A percentile compares a stretch with the other conserved stretches of the same genome.
phyloP scores from a whole-genome alignment of 345 rosid species.

The Arabidopsis arenosa region DNA sequence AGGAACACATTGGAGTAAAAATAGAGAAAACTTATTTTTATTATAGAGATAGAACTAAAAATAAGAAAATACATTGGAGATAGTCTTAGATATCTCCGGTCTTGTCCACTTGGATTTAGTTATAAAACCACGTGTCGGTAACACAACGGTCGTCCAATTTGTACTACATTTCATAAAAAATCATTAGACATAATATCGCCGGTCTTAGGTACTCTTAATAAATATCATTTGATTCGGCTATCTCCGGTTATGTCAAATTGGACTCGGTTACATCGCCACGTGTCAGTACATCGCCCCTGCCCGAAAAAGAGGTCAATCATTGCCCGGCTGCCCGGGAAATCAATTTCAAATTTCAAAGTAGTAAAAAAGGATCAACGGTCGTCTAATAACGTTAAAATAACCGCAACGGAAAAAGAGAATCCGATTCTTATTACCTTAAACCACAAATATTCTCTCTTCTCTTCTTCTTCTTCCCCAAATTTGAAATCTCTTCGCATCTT shows the following conservation, averaged over 20 bases:
- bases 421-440: slow-evolving; percentile 32
- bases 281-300: neutral
- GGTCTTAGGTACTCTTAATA: neutral
- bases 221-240: slow-evolving; percentile 15
- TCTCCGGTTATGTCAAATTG: neutral
- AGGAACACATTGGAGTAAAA: too few species aligned
- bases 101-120: too few species aligned
- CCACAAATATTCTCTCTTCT: slow-evolving; percentile 25
- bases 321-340: slow-evolving; percentile 42
- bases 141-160: too few species aligned
- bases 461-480: slow-evolving; percentile 18
- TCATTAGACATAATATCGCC: too few species aligned
- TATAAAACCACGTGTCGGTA: too few species aligned
- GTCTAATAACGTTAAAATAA: slow-evolving; percentile 36
- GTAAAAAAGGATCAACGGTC: slow-evolving; percentile 45
- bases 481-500: slow-evolving; percentile 33
- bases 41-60: too few species aligned
- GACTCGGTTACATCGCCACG: slow-evolving; percentile 17
- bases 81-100: too few species aligned
- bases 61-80: too few species aligned
- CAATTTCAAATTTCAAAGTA: slow-evolving; percentile 46
- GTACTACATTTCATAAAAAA: neutral
- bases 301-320: slow-evolving; percentile 32
- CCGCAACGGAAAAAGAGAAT: slow-evolving; percentile 25
- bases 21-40: too few species aligned